Conservation (phyloP, 495 filamentous ascomycete genomes). For the Podospora pseudopauciseta region DNA sequence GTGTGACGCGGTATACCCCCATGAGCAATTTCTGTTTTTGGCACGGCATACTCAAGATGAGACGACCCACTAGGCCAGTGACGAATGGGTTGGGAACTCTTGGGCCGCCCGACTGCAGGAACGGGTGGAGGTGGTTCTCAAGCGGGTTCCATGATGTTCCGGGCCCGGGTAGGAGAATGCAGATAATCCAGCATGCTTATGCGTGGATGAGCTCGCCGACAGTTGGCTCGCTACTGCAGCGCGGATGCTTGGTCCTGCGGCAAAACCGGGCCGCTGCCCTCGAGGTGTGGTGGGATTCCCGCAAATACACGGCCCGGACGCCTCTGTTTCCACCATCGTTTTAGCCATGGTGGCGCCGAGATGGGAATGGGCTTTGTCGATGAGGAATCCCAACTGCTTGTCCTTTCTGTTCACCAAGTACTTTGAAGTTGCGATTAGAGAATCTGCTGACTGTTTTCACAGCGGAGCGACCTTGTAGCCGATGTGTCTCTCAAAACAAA, state of each 20-base stretch:
- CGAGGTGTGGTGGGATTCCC: slow-evolving; percentile 23
- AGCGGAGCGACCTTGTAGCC: slow-evolving; percentile 61
- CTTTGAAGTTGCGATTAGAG: not conserved
- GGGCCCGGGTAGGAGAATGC: slow-evolving; percentile 16
- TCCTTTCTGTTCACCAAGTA: not conserved
- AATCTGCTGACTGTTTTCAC: slow-evolving; percentile 27
- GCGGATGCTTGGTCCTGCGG: slow-evolving; percentile 22
- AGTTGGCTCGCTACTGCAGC: slow-evolving; percentile 24
- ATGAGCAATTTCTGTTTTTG: slow-evolving; percentile 15
- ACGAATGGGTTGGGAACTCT: slow-evolving; percentile 2
- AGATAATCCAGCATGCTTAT: slow-evolving; percentile 15
- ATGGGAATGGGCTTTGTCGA: slow-evolving; percentile 23
- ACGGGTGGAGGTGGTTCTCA: slow-evolving; percentile 30
- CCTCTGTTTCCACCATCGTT: slow-evolving; percentile 11
- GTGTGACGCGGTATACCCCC: slow-evolving; percentile 29
- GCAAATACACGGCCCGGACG: slow-evolving; percentile 17
- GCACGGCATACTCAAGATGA: slow-evolving; percentile 23
- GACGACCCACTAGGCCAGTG: slow-evolving; percentile 17
- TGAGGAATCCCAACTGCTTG: not conserved
- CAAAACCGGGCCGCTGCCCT: slow-evolving; percentile 31
- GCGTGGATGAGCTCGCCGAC: slow-evolving; percentile 20
- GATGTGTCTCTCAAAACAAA: slow-evolving; percentile 59
- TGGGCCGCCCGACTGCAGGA: slow-evolving; percentile 27
- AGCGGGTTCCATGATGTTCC: slow-evolving; percentile 29
- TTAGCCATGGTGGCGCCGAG: slow-evolving; percentile 23